phyloP scores from a whole-genome alignment of 2,329 filamentous ascomycete genomes.

The Claviceps humidiphila region DNA sequence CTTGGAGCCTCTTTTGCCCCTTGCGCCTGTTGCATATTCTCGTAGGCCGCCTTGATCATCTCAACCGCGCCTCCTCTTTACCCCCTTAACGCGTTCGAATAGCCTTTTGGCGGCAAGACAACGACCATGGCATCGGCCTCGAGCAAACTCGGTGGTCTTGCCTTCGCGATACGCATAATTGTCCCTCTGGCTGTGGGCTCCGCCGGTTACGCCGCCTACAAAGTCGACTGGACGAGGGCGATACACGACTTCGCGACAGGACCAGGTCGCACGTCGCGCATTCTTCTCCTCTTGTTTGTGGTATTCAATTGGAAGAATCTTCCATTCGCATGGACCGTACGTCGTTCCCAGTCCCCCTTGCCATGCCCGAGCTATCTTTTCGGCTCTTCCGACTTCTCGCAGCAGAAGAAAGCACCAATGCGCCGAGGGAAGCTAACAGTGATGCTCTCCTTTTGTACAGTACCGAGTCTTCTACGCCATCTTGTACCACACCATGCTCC shows the following conservation, averaged over 20 bases:
- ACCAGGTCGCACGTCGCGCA: slow-evolving; percentile 38
- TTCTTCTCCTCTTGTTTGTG: slow-evolving; percentile 41
- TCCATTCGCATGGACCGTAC: slow-evolving; percentile 64
- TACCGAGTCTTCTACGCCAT: slow-evolving; percentile 46
- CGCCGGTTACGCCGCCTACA: slow-evolving; percentile 33
- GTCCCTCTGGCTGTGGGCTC: slow-evolving; percentile 28
- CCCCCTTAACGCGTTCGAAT: background rate
- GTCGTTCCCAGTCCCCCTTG: slow-evolving; percentile 13
- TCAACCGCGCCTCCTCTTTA: background rate
- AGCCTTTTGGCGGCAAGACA: background rate
- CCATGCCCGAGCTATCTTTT: background rate
- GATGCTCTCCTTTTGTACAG: slow-evolving; percentile 20
- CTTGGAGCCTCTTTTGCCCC: no score
- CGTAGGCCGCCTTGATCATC: background rate
- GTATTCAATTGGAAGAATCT: slow-evolving; percentile 60
- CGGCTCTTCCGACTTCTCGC: background rate
- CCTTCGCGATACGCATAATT: slow-evolving; percentile 25
- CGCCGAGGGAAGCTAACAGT: no score
- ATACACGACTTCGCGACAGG: slow-evolving; percentile 36
- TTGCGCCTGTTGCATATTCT: no score
- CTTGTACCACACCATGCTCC: slow-evolving; percentile 38
- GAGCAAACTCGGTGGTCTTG: slow-evolving; percentile 19
- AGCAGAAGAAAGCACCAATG: no score
- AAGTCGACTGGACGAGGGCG: slow-evolving; percentile 27
- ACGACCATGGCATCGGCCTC: slow-evolving; percentile 18